These are phyloP conservation scores for Oryza australiensis DNA, from an alignment of 176 grass and related monocot genomes.

Conservation along the genomic window DNA sequence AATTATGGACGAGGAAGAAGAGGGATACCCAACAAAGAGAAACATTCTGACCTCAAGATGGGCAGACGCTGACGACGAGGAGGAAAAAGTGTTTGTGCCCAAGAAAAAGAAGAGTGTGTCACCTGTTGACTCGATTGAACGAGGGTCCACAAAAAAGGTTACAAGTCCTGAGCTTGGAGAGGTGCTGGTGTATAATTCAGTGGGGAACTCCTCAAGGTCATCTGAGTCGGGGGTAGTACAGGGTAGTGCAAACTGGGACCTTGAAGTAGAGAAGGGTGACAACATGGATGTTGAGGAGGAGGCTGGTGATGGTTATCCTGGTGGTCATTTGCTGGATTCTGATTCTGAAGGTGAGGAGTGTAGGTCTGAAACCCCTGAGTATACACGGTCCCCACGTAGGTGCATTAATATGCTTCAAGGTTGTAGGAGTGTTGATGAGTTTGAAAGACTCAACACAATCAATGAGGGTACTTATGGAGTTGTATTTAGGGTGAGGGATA, in stretches of 20 bases:
- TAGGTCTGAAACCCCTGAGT: conserved; percentile 54
- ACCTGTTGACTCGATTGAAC: conserved; percentile 24
- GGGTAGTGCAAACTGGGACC: conserved; percentile 25
- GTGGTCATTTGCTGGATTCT: conserved; percentile 3
- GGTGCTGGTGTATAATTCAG: conserved; percentile 40
- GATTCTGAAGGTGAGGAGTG: conserved; percentile 29
- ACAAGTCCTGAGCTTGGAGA: conserved; percentile 55
- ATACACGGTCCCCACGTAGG: conserved; percentile 33
- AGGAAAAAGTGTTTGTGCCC: conserved; percentile 32
- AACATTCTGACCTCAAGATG: conserved; percentile 83
- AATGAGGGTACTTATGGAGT: conserved; percentile 96
- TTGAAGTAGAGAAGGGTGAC: conserved; percentile 32
- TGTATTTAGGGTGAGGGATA: conserved; percentile 91
- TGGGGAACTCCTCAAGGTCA: conserved; percentile 40
- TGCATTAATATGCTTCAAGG: conserved; percentile 89
- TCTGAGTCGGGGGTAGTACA: conserved; percentile 45
- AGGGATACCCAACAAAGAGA: conserved; percentile 37
- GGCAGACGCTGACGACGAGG: conserved; percentile 55
- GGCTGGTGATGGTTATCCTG: conserved; percentile 25
- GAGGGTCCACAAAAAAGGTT: conserved; percentile 33
- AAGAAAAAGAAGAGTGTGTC: conserved; percentile 50
- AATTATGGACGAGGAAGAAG: conserved; percentile 46
- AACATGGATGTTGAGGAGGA: conserved; percentile 48
- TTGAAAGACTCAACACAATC: conserved; percentile 86
- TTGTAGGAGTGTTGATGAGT: conserved; percentile 92